Evolutionary conservation across 495 filamentous ascomycete genomes (phyloP).

Genomic region (Podospora pseudocomata): DNA sequence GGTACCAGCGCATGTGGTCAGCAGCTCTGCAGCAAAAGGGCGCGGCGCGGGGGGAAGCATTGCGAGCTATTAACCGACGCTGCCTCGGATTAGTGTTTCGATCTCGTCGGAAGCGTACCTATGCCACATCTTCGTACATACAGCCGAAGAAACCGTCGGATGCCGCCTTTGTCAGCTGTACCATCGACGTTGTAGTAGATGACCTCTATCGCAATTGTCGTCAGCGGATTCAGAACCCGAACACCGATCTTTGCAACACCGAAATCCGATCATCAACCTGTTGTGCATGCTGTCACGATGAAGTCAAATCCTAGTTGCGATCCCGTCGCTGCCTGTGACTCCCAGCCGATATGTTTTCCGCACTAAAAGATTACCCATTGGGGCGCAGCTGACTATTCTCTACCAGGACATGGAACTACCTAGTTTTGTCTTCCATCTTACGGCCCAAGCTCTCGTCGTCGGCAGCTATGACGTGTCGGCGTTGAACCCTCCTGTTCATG

Average conservation of each 20-base stretch:
- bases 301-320: neutral
- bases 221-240: neutral
- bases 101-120: neutral
- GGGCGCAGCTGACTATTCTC: neutral
- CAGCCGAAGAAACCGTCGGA: neutral
- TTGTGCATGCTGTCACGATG: neutral
- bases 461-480: neutral
- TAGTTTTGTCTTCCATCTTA: neutral
- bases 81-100: neutral
- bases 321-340: neutral
- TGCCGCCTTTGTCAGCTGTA: neutral
- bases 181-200: neutral
- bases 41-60: neutral
- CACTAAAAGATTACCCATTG: neutral
- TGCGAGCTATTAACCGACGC: neutral
- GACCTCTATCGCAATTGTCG: neutral
- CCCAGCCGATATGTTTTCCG: neutral
- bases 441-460: neutral
- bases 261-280: neutral
- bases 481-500: neutral
- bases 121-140: neutral
- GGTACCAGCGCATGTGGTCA: neutral
- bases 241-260: neutral
- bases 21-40: neutral
- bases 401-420: neutral